Base-by-base conservation (phyloP, 176 grass and related monocot species). In the Zoysia japonica region DNA sequence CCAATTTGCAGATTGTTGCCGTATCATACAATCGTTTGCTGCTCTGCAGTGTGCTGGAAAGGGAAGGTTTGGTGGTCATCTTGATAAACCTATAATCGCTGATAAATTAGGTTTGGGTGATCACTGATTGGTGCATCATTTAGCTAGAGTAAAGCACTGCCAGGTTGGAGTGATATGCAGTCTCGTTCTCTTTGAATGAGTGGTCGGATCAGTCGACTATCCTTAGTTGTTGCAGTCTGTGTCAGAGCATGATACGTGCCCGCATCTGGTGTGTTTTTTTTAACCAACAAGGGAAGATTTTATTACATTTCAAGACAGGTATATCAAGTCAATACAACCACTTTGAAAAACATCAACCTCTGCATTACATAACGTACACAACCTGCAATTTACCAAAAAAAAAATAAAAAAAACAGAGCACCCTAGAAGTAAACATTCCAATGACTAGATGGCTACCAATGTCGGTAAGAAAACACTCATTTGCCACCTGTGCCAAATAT, bases 1-100 rank as follows among this genome's bases (percentile, higher is more conserved):
- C 81, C 80, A 80, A 80, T 69, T 88, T 75, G 76, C 80, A 64
- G 19, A 15, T 76, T 65, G 39, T 44, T 55, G 55, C 11, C 41
- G 65, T 54, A 17, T 50, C 20, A 20, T 3, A 46, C 44, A 6
- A 61, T 59, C 14, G 67, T 44, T 39, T 44, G 75, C 4, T 83
- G 50, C 63, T 39, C 38, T 52, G 68, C 14, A 3, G 6, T 59
- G 42, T 72, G 61, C 53, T 51, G 77, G 75, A 71, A 72, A 78
- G 57, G 40, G 47, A 39, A 49, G 45, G 13, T 39, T 20, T 80
- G 64, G 38, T 80, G 52, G 12, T 71, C 73, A 48, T 74, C 42
- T 73, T 55, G 51, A 61, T 76, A 65, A 12, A 76, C 55, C 47
- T 56, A 47, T 63, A 65, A 60, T 47, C 57, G 7, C 1, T 43